Base-by-base conservation (phyloP, 768 basidiomycete genomes). In the Clavaria fumosa region DNA sequence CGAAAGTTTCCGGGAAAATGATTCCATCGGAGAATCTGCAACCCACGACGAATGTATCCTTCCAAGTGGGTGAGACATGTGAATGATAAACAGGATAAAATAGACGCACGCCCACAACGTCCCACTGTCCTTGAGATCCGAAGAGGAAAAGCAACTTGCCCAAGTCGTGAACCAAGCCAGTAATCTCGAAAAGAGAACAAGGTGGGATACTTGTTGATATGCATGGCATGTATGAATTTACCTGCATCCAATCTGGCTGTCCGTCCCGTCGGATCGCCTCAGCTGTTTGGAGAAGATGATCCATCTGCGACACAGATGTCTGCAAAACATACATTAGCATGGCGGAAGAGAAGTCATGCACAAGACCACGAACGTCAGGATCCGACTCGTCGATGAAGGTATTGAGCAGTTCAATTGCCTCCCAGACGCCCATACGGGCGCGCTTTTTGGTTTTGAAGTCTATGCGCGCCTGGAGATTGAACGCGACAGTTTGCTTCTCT, bases 231-330 rank as follows among this genome's bases (percentile, higher is more conserved):
- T 42, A 26, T 35, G 41, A 32, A 39, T 50, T 31, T 37, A 66
- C 68, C 61, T 86, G 83, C 84, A 88, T 86, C 84, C 84, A 88
- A 44, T 89, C 84, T 0, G 84, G 85, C 51, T 84, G 83, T 0
- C 82, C 84, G 44, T 88, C 85, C 17, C 70, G 64, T 31, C 85
- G 69, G 45, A 89, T 86, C 7, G 85, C 83, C 49, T 89, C 85
- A n/a, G 85, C 85, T 0, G 85, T 89, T 51, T 91, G 89, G 1
- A 91, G 66, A 3, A 91, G 66, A 52, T 93, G 89, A 47, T 89
- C 83, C 22, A 93, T 89, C 59, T 93, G 88, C 23, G 83, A 75
- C 20, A 83, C 56, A 45, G 61, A 64, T 2, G 81, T 82, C 81
- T 84, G 50, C 46, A 34, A 37, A 14, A 23, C 35, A 43, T 51